Base-by-base conservation (phyloP, 805 yeast genomes). In the Millerago galiae region DNA sequence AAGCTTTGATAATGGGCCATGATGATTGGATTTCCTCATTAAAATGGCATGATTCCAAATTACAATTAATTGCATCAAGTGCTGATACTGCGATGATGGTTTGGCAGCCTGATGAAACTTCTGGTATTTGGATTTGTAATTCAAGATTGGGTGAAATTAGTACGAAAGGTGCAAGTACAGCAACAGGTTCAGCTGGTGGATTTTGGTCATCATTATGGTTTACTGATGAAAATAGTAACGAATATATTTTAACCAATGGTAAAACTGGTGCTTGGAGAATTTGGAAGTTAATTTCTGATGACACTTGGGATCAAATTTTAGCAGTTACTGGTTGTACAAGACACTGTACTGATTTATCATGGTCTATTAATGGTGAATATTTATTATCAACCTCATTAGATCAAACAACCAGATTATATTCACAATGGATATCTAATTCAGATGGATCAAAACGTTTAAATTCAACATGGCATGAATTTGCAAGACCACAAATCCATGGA, bases 401-500 rank as follows among this genome's bases (percentile, higher is more conserved):
- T 59, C 98, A 93, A 64, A 93, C 99, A 0, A 87, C 98, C 0
- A 72, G 99, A 54, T 59, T 93, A 18, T 83, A 74, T 62, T 80
- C 95, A 0, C 76, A 74, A 24, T 83, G 88, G 86, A 47, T 45
- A 2, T 42, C 40, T 8, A 58, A 65, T 29, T 45, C 47, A 11
- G 63, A 61, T 46, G 68, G 65, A 2, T 44, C 56, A 16, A 43
- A 41, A 14, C 61, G 70, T 37, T 43, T 50, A 0, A 38, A 35
- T 2, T 45, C 50, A 8, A 68, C 81, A 1, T 89, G 96, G 95
- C 83, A 82, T 58, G 99, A 93, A 61, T 82, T 93, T 61, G 87
- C 96, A 2, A 75, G 99, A 52, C 98, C 99, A 0, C 99, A 93
- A 62, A 93, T 93, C 49, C 99, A 93, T 61, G 99, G 99, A 8